These are phyloP conservation scores for Adiantum capillusveneris DNA, from an alignment of 75 land plant species.

Conservation along the genomic window DNA sequence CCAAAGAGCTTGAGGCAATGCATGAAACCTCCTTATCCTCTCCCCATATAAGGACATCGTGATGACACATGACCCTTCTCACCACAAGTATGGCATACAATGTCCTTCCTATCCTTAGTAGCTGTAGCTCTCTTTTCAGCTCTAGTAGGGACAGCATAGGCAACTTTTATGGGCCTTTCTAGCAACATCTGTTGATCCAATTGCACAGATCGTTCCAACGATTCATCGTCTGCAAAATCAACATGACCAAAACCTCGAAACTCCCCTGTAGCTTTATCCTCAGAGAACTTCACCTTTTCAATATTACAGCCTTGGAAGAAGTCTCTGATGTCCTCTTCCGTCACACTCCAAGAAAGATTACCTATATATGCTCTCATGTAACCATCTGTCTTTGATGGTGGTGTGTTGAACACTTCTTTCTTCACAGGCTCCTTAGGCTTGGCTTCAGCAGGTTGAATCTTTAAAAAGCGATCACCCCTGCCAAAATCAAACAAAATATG, in stretches of 20 bases:
- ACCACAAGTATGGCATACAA: too few species aligned
- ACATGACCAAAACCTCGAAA: conserved; percentile 82
- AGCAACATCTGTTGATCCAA: conserved; percentile 56
- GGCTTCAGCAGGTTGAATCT: conserved; percentile 49
- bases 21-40: too few species aligned
- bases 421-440: conserved; percentile 5
- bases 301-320: conserved; percentile 59
- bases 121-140: too few species aligned
- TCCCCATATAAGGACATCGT: too few species aligned
- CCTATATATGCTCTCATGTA: conserved; percentile 77
- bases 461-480: conserved; percentile 86
- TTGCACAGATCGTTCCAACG: conserved; percentile 56
- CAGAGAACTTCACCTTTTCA: conserved; percentile 54
- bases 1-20: too few species aligned
- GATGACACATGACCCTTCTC: too few species aligned
- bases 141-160: conserved; percentile 54
- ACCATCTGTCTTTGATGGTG: conserved; percentile 24
- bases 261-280: conserved; percentile 67
- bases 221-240: conserved; percentile 69
- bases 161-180: conserved; percentile 73
- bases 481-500: conserved; percentile 2
- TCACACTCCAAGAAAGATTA: conserved; percentile 80
- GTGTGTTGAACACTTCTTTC: conserved; percentile 5
- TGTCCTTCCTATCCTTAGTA: too few species aligned
- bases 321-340: conserved; percentile 61